Base-by-base conservation (phyloP, 1,284 basidiomycete genomes). In the Marasmius sp. region DNA sequence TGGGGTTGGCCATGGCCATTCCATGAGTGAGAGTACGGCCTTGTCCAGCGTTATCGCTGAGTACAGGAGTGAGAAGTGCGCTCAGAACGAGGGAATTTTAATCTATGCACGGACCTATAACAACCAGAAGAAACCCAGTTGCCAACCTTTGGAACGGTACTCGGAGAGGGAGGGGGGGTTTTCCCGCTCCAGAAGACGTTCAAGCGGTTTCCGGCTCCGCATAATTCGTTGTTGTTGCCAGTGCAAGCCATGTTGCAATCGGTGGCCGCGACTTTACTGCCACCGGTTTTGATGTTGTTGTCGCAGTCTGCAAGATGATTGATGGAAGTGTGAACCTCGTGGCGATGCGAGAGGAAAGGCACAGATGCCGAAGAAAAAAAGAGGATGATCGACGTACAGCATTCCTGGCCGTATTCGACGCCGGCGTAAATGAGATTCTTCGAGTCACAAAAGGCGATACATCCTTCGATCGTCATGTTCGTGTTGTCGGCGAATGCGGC, bases 111-210 rank as follows among this genome's bases (percentile, higher is more conserved):
- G 34, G 20, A 88, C 87, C 77, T 85, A 73, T 80, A 88, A 70
- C 88, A 90, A 6, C 88, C 88, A 33, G 89, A 77, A 1, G 86
- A 86, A 6, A 74, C 72, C 88, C 88, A 89, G 48, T 81, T 77
- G 5, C 86, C 87, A 53, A 86, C 79, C 59, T 71, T 80, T 1
- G 81, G 76, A 1, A 81, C 78, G 51, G 79, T 83, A 20, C 72
- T 71, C 0, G 87, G 83, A 18, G 82, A 72, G 1, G 86, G 70
- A 6, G 88, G 83, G 34, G 86, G 85, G 14, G 72, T 62, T 48
- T 74, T 72, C 33, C 88, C 87, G 66, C 81, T 88, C 79, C 79
- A 85, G 74, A 84, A 91, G 6, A 92, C 71, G 67, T 84, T 86
- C 10, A 92, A 75, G n/a, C 80, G 81, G 70, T 79, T 73, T 1